Evolutionary conservation across 129 eudicot species (phyloP).

Genomic region (Pittosporum tobira): DNA sequence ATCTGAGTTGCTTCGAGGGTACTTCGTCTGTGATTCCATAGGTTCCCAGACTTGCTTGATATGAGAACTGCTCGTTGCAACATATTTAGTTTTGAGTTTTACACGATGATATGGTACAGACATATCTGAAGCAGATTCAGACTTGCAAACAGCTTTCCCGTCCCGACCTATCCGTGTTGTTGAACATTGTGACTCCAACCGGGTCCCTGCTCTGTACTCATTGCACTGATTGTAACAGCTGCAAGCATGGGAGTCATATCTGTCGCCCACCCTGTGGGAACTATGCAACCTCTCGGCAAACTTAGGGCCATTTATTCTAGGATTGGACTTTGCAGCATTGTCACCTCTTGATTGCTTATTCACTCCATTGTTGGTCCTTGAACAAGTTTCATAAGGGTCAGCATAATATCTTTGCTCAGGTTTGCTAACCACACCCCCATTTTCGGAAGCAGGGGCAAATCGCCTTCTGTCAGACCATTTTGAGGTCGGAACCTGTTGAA

Average conservation of each 20-base stretch:
- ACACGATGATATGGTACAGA: conserved; percentile 48
- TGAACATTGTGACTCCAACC: not conserved
- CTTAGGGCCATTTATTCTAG: conserved; percentile 37
- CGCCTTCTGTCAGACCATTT: conserved; percentile 54
- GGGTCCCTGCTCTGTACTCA: conserved; percentile 48
- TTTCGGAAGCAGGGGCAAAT: conserved; percentile 35
- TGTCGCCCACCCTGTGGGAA: conserved; percentile 42
- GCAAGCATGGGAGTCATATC: conserved; percentile 52
- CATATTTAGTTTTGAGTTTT: conserved; percentile 38
- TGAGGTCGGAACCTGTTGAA: conserved; percentile 23
- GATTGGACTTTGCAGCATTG: conserved; percentile 31
- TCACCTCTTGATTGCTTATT: conserved; percentile 47
- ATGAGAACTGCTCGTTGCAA: conserved; percentile 27
- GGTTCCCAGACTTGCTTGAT: conserved; percentile 87
- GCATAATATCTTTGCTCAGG: conserved; percentile 42
- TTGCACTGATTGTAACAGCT: conserved; percentile 54
- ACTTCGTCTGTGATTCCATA: conserved; percentile 54
- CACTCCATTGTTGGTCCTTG: conserved; percentile 38
- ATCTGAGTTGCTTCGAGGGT: conserved; percentile 44
- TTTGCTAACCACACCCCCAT: conserved; percentile 38
- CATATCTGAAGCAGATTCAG: conserved; percentile 40
- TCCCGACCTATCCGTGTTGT: conserved; percentile 22
- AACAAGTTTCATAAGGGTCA: conserved; percentile 39
- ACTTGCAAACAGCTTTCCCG: conserved; percentile 30
- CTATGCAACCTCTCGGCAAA: conserved; percentile 40